A percentile compares a stretch with the other conserved stretches of the same genome.
phyloP scores from a whole-genome alignment of 225 moss, liverwort and hornwort genomes.

The Polytrichum formosum region DNA sequence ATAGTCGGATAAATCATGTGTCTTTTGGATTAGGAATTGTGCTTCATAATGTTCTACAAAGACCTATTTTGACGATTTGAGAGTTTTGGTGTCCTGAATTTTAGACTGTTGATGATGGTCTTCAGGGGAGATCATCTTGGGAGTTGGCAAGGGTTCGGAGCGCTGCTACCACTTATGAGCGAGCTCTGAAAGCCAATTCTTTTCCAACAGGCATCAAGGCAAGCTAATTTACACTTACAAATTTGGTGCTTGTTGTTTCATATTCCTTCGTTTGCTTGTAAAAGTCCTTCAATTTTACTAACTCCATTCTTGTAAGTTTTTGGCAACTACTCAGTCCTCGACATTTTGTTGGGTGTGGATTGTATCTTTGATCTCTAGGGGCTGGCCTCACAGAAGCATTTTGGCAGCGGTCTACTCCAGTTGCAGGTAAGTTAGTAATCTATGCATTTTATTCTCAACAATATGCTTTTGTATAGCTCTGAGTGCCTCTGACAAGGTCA shows the following conservation, averaged over 20 bases:
- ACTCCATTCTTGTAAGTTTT: background rate
- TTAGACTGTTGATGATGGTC: background rate
- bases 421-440: constrained; percentile 19
- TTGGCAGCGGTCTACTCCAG: constrained; percentile 24
- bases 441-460: too few relatives aligned
- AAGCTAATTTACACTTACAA: background rate
- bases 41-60: too few relatives aligned
- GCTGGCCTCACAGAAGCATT: constrained; percentile 26
- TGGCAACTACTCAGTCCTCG: background rate
- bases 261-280: too few relatives aligned
- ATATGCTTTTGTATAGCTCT: too few relatives aligned
- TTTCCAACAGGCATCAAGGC: constrained; percentile 24
- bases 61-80: too few relatives aligned
- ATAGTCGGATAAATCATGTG: too few relatives aligned
- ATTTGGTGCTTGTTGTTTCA: background rate
- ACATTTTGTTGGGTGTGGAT: background rate
- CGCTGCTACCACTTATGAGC: constrained; percentile 13
- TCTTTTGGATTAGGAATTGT: too few relatives aligned
- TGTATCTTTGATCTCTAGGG: constrained; percentile 18
- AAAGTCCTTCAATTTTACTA: background rate
- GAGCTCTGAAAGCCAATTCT: constrained; percentile 24
- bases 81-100: background rate
- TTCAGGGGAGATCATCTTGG: constrained; percentile 25
- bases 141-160: constrained; percentile 16
- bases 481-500: too few relatives aligned